A percentile compares a stretch with the other conserved stretches of the same genome.
phyloP scores from a whole-genome alignment of 2,329 filamentous ascomycete genomes.

The Nakataea oryzae region DNA sequence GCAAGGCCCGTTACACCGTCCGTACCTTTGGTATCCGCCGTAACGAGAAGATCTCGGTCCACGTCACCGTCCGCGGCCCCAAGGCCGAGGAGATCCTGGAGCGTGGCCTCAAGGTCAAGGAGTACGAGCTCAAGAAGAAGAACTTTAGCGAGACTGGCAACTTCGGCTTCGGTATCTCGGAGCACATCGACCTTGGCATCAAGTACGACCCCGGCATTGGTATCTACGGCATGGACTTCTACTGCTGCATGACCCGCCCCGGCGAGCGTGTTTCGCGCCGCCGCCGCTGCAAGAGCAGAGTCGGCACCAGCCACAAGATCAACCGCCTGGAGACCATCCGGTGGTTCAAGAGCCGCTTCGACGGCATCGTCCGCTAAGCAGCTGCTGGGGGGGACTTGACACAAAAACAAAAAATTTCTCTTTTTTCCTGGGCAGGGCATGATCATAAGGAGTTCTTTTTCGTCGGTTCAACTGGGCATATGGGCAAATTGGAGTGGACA shows the following conservation, averaged over 20 bases:
- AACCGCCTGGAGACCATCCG: constrained; percentile 90
- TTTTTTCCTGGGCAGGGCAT: constrained; percentile 9
- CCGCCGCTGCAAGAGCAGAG: constrained; percentile 75
- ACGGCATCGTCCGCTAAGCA: constrained; percentile 92
- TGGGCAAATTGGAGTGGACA: constrained; percentile 1
- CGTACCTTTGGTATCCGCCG: constrained; percentile 99
- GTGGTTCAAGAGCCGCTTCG: constrained; percentile 89
- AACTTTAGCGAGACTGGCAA: constrained; percentile 99
- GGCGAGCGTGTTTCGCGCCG: constrained; percentile 97
- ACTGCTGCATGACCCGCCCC: constrained; percentile 99
- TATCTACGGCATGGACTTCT: constrained; percentile 99
- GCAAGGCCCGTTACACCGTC: constrained; percentile 99
- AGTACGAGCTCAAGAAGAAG: constrained; percentile 98
- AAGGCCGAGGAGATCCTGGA: constrained; percentile 98
- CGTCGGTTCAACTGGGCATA: constrained; percentile 10
- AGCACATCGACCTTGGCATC: constrained; percentile 99
- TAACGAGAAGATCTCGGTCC: constrained; percentile 99
- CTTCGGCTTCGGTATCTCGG: constrained; percentile 99
- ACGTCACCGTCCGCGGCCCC: constrained; percentile 98
- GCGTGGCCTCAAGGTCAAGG: constrained; percentile 99
- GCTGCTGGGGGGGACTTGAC: constrained; percentile 17
- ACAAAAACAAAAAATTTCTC: constrained; percentile 10
- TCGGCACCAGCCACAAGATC: constrained; percentile 88
- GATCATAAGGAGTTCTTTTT: not conserved
- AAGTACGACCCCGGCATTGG: constrained; percentile 98